Conservation (phyloP, 192 early-diverging fungal genomes). For the Geranomyces variabilis region DNA sequence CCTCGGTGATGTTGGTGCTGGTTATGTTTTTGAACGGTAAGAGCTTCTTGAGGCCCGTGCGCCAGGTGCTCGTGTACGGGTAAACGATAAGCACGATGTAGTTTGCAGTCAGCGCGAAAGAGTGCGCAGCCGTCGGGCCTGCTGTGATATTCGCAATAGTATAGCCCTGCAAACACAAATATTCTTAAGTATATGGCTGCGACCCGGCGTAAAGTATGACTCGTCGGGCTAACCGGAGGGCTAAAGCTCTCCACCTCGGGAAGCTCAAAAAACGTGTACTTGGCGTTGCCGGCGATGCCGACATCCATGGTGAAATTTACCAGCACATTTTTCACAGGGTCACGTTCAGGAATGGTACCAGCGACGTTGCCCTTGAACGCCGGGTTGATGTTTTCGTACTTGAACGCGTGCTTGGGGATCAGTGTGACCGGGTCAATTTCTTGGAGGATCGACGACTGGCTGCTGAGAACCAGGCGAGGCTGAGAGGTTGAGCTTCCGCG, state of each 20-base stretch:
- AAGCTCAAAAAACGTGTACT: slow-evolving; percentile 28
- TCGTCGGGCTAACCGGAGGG: slow-evolving; percentile 36
- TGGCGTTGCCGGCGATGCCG: slow-evolving; percentile 4
- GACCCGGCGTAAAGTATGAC: no score
- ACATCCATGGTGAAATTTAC: slow-evolving; percentile 34
- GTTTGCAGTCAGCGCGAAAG: slow-evolving; percentile 28
- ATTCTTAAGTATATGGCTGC: no score
- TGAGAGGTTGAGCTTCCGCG: not conserved
- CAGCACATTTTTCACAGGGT: not conserved
- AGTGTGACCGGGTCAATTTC: slow-evolving; percentile 41
- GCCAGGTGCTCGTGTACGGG: slow-evolving; percentile 31
- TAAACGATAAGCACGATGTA: slow-evolving; percentile 35
- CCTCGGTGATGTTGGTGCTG: not conserved
- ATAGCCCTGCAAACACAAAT: not conserved
- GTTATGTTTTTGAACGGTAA: not conserved
- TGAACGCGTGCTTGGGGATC: slow-evolving; percentile 32
- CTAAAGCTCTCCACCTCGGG: slow-evolving; percentile 17
- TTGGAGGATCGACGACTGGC: slow-evolving; percentile 23
- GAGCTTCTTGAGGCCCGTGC: slow-evolving; percentile 10
- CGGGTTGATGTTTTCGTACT: slow-evolving; percentile 34
- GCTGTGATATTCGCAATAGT: slow-evolving; percentile 11
- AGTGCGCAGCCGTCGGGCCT: slow-evolving; percentile 19
- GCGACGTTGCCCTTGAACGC: slow-evolving; percentile 24
- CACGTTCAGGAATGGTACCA: not conserved
- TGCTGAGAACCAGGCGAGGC: slow-evolving; percentile 24